These are phyloP conservation scores for Thermothielavioides terrestris DNA, from an alignment of 495 filamentous ascomycete genomes.

Conservation along the genomic window DNA sequence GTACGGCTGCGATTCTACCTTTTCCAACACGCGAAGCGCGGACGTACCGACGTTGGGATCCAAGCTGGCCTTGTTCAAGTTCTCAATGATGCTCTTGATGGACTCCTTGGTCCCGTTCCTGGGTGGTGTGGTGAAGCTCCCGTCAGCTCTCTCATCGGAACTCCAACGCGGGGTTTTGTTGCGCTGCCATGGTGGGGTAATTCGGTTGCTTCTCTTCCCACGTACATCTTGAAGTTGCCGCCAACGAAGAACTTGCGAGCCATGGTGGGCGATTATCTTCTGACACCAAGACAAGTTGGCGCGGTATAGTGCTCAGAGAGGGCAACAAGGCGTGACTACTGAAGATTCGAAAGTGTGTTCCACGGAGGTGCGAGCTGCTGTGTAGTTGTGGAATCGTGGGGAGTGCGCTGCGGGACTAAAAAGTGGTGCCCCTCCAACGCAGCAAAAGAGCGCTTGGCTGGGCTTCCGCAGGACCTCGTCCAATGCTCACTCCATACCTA, in stretches of 20 bases:
- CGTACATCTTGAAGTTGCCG: slow-evolving; percentile 98
- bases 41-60: slow-evolving; percentile 57
- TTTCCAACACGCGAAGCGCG: not conserved
- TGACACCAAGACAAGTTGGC: not conserved
- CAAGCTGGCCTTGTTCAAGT: slow-evolving; percentile 72
- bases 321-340: no score
- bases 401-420: slow-evolving; percentile 7
- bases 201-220: slow-evolving; percentile 8
- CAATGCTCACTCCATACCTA: no score
- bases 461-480: no score
- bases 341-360: no score
- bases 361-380: no score
- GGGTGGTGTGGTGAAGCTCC: slow-evolving; percentile 2
- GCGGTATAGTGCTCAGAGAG: no score
- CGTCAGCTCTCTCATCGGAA: slow-evolving; percentile 17
- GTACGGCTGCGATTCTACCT: no score
- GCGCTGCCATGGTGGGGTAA: slow-evolving; percentile 22
- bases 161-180: slow-evolving; percentile 21
- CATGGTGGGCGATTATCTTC: slow-evolving; percentile 49
- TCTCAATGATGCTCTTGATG: slow-evolving; percentile 78
- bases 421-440: slow-evolving; percentile 1
- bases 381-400: slow-evolving; percentile 3
- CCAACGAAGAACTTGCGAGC: slow-evolving; percentile 98
- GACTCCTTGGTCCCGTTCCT: slow-evolving; percentile 89
- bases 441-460: no score